phyloP scores from a whole-genome alignment of 495 filamentous ascomycete species.

The Penicillium canescens region DNA sequence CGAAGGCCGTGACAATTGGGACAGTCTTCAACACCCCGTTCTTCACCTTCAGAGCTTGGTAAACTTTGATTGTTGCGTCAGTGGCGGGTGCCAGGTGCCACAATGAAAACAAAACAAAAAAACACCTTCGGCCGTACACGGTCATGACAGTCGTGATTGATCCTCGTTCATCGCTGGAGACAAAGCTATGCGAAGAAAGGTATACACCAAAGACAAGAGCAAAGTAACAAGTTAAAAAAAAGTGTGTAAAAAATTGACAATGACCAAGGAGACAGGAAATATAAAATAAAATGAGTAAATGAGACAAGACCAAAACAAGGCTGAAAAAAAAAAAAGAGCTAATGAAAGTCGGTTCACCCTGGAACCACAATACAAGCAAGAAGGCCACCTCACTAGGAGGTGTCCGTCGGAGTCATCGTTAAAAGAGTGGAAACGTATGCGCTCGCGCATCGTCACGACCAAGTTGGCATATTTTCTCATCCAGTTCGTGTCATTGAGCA shows the following conservation, averaged over 20 bases:
- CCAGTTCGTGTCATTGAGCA: conserved; percentile 18
- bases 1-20: conserved; percentile 5
- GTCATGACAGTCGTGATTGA: conserved; percentile 53
- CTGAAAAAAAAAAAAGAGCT: conserved; percentile 20
- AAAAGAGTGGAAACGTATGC: conserved; percentile 20
- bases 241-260: background rate
- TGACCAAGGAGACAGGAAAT: conserved; percentile 26
- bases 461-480: conserved; percentile 20
- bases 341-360: conserved; percentile 15
- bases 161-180: conserved; percentile 48
- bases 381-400: conserved; percentile 21
- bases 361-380: conserved; percentile 20
- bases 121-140: conserved; percentile 44
- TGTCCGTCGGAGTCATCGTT: conserved; percentile 13
- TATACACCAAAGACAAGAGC: conserved; percentile 35
- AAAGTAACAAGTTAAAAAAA: conserved; percentile 8
- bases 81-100: conserved; percentile 10
- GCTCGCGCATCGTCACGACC: conserved; percentile 29
- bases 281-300: conserved; percentile 26
- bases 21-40: conserved; percentile 8
- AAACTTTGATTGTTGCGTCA: conserved; percentile 3
- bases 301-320: conserved; percentile 14
- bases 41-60: conserved; percentile 2
- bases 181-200: conserved; percentile 44
- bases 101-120: conserved; percentile 20